A percentile compares a stretch with the other conserved stretches of the same genome.
Evolutionary conservation across 495 filamentous ascomycete species (phyloP).

Genomic region (Lichenothelia convexa): DNA sequence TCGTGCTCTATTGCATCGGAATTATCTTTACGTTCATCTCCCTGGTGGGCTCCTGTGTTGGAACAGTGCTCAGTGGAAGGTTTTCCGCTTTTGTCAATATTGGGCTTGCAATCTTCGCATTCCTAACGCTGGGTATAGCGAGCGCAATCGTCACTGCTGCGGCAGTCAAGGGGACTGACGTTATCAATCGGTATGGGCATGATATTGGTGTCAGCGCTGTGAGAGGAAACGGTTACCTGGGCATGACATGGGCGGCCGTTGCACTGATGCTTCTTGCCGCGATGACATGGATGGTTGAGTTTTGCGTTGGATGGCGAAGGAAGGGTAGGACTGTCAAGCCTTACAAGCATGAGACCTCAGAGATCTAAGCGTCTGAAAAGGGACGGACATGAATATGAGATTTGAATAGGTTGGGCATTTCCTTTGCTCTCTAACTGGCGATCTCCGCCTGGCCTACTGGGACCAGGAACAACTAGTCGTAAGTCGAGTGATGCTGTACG

Average conservation of each 20-base stretch:
- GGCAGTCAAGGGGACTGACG: constrained; percentile 34
- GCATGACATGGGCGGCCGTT: constrained; percentile 41
- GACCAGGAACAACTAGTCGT: too few relatives aligned
- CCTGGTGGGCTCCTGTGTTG: constrained; percentile 30
- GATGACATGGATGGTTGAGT: constrained; percentile 20
- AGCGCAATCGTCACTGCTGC: constrained; percentile 47
- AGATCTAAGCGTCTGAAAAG: too few relatives aligned
- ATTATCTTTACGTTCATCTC: constrained; percentile 37
- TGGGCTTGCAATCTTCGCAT: constrained; percentile 26
- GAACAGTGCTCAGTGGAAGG: constrained; percentile 22
- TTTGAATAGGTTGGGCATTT: too few relatives aligned
- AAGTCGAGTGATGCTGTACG: too few relatives aligned
- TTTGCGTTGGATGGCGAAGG: constrained; percentile 7
- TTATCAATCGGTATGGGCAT: constrained; percentile 39
- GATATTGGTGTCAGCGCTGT: constrained; percentile 33
- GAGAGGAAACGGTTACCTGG: constrained; percentile 37
- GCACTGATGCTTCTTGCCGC: constrained; percentile 28
- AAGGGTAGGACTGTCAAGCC: constrained; percentile 4
- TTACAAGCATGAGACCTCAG: too few relatives aligned
- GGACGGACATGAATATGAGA: too few relatives aligned
- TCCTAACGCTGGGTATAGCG: constrained; percentile 34
- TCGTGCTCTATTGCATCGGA: constrained; percentile 47
- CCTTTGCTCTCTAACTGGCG: too few relatives aligned
- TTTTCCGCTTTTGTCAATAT: constrained; percentile 24
- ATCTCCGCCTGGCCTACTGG: too few relatives aligned